These are phyloP conservation scores for Chenopodium suecicum DNA, from an alignment of 148 eudicot genomes.

Conservation along the genomic window DNA sequence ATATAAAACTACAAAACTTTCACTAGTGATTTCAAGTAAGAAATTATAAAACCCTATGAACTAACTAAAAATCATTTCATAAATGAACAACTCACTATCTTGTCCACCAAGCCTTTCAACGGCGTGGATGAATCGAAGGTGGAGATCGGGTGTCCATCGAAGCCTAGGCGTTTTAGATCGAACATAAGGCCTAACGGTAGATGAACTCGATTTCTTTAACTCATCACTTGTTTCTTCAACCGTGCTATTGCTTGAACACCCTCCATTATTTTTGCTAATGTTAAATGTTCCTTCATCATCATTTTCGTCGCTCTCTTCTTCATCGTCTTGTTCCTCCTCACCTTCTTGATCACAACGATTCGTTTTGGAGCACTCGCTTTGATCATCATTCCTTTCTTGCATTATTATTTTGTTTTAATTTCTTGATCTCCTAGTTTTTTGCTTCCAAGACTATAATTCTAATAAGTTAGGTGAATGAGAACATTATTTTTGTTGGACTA, in stretches of 20 bases:
- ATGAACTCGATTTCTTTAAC: constrained; percentile 13
- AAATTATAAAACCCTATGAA: background rate
- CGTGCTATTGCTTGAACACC: constrained; percentile 73
- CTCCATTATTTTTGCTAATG: constrained; percentile 32
- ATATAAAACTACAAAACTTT: background rate
- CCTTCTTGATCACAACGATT: constrained; percentile 31
- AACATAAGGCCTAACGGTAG: constrained; percentile 57
- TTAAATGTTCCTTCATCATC: constrained; percentile 12
- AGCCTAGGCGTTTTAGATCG: constrained; percentile 82
- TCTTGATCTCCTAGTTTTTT: background rate
- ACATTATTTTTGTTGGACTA: background rate
- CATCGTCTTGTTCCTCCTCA: constrained; percentile 34
- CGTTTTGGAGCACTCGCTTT: constrained; percentile 38
- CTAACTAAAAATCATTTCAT: background rate
- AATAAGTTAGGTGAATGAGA: constrained; percentile 12
- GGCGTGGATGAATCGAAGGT: constrained; percentile 68
- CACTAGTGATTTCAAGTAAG: background rate
- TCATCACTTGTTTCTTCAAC: constrained; percentile 58
- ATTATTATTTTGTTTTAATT: constrained; percentile 5
- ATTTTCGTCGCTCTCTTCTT: constrained; percentile 35
- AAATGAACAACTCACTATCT: constrained; percentile 62
- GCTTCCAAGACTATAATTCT: constrained; percentile 10
- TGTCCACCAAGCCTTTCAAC: constrained; percentile 84
- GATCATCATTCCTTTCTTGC: constrained; percentile 40
- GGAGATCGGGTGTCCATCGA: constrained; percentile 91